Evolutionary conservation across 805 yeast genomes (phyloP).

Genomic region (Wickerhamiella spandovensis): DNA sequence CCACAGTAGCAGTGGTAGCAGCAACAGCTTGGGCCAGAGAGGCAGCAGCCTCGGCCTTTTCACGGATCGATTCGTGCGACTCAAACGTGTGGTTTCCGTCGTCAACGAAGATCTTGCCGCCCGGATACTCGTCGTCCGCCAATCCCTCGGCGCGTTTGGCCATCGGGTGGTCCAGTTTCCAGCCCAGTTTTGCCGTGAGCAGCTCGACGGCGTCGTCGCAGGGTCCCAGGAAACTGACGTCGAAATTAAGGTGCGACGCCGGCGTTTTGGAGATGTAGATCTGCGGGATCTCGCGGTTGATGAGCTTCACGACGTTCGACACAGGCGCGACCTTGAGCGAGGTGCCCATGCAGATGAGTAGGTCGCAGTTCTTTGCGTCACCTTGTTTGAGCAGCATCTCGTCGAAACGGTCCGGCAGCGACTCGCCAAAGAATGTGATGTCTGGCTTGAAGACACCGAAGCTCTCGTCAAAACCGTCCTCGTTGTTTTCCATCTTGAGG

Average conservation of each 20-base stretch:
- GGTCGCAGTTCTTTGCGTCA: conserved; percentile 60
- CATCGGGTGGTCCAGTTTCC: conserved; percentile 49
- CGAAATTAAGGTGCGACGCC: conserved; percentile 65
- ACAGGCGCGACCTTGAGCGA: conserved; percentile 89
- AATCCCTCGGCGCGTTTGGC: conserved; percentile 24
- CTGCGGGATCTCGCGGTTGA: conserved; percentile 68
- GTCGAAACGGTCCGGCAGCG: conserved; percentile 59
- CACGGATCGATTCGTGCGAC: neutral
- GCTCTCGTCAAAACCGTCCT: conserved; percentile 24
- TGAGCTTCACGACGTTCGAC: conserved; percentile 65
- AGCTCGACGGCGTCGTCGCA: conserved; percentile 74
- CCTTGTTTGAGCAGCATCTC: conserved; percentile 29
- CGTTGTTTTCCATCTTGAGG: conserved; percentile 24
- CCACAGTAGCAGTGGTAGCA: neutral
- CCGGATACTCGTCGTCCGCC: conserved; percentile 12
- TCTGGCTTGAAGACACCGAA: conserved; percentile 87
- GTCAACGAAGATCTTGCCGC: conserved; percentile 16
- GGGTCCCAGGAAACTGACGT: conserved; percentile 58
- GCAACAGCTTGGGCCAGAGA: neutral
- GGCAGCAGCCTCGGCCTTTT: no score
- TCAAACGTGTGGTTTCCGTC: conserved; percentile 20
- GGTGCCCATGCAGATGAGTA: conserved; percentile 76
- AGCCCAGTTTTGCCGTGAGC: conserved; percentile 41
- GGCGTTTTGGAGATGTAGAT: conserved; percentile 67
- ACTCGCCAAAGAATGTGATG: conserved; percentile 84